These are phyloP conservation scores for Apiospora marii DNA, from an alignment of 2,329 filamentous ascomycete genomes.

Conservation along the genomic window DNA sequence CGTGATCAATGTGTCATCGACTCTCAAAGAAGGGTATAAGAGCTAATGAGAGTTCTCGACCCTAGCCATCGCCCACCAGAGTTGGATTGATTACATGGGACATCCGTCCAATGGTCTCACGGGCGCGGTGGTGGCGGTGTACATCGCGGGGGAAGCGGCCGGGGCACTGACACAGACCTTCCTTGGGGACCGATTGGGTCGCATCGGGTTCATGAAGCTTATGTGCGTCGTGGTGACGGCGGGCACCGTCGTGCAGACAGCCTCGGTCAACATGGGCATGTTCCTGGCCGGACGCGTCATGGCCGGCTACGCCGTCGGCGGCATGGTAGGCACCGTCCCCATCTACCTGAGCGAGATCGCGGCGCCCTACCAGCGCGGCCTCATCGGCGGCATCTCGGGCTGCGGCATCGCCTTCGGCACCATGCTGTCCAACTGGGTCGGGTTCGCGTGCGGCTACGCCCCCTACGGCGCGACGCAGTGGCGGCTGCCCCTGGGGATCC, in stretches of 20 bases:
- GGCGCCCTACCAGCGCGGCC: constrained; percentile 54
- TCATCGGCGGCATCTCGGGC: constrained; percentile 62
- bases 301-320: constrained; percentile 53
- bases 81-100: constrained; percentile 66
- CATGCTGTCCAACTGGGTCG: constrained; percentile 65
- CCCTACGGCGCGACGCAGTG: constrained; percentile 61
- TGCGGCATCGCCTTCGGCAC: constrained; percentile 63
- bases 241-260: constrained; percentile 61
- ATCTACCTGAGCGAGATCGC: constrained; percentile 65
- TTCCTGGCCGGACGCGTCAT: constrained; percentile 58
- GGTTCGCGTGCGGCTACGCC: constrained; percentile 61
- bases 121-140: constrained; percentile 63
- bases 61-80: constrained; percentile 64
- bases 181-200: constrained; percentile 60
- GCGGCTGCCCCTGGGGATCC: constrained; percentile 61
- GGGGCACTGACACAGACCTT: constrained; percentile 62
- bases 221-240: constrained; percentile 63
- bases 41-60: constrained; percentile 28
- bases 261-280: constrained; percentile 62
- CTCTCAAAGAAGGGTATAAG: background rate
- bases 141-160: constrained; percentile 66
- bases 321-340: constrained; percentile 59
- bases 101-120: constrained; percentile 62
- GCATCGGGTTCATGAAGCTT: constrained; percentile 61
- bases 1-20: background rate